phyloP scores from a whole-genome alignment of 768 basidiomycete genomes.

The Rhodotorula babjevae region DNA sequence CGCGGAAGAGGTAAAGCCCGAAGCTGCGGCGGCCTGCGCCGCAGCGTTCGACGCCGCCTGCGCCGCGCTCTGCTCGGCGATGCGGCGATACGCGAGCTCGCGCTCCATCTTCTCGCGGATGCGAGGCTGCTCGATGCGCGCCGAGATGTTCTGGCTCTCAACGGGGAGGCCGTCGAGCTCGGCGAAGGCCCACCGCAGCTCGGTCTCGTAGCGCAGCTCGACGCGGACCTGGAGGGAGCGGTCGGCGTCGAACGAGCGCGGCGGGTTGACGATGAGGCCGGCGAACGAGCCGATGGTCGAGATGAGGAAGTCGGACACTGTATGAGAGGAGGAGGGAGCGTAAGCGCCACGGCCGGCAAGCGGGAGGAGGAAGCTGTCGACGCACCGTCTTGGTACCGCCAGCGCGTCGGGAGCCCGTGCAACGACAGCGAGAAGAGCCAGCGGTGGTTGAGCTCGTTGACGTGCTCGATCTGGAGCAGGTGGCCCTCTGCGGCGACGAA shows the following conservation, averaged over 20 bases:
- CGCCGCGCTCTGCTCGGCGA: background rate
- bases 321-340: background rate
- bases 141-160: background rate
- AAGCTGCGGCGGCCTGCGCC: background rate
- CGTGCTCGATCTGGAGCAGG: conserved; percentile 29
- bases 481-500: conserved; percentile 5
- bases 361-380: no score
- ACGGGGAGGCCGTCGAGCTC: conserved; percentile 11
- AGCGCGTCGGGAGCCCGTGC: conserved; percentile 3
- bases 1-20: background rate
- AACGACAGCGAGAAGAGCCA: conserved; percentile 30
- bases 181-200: conserved; percentile 17
- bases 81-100: background rate
- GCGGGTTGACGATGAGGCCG: conserved; percentile 12
- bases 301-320: conserved; percentile 32
- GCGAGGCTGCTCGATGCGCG: background rate
- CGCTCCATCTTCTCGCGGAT: conserved; percentile 8
- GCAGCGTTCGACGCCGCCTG: background rate
- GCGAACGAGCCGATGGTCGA: conserved; percentile 30
- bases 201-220: conserved; percentile 30
- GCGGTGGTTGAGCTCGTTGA: conserved; percentile 21
- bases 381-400: conserved; percentile 23
- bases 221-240: background rate
- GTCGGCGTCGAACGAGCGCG: background rate
- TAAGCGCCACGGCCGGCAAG: no score